Evolutionary conservation across 495 filamentous ascomycete genomes (phyloP), one percentile per base, ranked within the genome.

Genomic region (Penicillium macrosclerotiorum): DNA sequence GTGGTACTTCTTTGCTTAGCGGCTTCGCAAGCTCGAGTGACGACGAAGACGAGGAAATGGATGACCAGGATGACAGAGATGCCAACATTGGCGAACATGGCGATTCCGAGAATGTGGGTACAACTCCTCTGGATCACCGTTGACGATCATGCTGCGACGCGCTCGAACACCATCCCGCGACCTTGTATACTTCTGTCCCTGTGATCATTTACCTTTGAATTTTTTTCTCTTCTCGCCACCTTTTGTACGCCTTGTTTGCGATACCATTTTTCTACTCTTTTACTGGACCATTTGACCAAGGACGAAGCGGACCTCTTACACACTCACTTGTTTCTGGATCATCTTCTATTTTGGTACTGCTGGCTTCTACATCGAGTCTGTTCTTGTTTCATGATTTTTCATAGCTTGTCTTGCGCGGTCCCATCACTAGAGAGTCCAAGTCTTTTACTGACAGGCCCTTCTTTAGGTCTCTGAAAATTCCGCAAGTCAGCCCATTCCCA

Each of bases 11-110:
- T 24, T 72, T 95, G n/a, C 75, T 90, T 44, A 93, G 88, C 62
- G 91, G 89, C n/a, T 98, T 97, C 65, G 90, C 87, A 52, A 93
- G 86, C 69, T 95, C 89, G 9, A 96, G 90, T 57, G 90, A 95
- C 52, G 93, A 96, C 55, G 93, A 97, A 44, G 93, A 98, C 51
- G 93, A 96, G 54, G 93, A 98, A 49, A 84, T 88, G 79, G 87
- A 90, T 41, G 90, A 91, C 56, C 85, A 91, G 37, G 88, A 85
- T 45, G 90, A 93, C 47, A 62, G 62, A 47, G 59, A 63, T 41
- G 23, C 61, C 34, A 52, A 50, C 32, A 60, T 54, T 54, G 41
- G 54, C 38, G 60, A 69, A 9, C 62, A 68, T 45, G 66, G 64
- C 48, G 76, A 79, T 43, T 62, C 71, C 49, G 83, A 86, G 64